These are phyloP conservation scores for Boletus subcaerulescens DNA, from an alignment of 768 basidiomycete genomes.

Conservation along the genomic window DNA sequence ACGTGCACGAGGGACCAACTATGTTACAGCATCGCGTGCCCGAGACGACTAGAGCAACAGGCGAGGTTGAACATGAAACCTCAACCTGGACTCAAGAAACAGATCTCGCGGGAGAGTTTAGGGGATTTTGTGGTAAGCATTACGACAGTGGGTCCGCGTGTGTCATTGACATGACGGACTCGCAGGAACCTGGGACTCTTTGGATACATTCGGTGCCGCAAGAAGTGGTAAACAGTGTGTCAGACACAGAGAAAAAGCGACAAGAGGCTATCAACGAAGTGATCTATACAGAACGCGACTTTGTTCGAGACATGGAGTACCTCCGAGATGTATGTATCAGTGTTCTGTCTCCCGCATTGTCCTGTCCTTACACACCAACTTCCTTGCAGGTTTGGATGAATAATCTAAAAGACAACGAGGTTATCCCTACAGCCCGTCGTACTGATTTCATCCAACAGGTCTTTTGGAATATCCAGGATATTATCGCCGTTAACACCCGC, in stretches of 20 bases:
- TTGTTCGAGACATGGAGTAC: conserved; percentile 97
- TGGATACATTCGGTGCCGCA: conserved; percentile 97
- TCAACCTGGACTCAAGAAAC: conserved; percentile 83
- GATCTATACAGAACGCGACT: conserved; percentile 90
- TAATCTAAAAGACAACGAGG: conserved; percentile 69
- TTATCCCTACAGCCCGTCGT: conserved; percentile 73
- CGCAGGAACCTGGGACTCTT: conserved; percentile 74
- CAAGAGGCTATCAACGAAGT: conserved; percentile 99
- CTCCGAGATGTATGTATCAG: conserved; percentile 75
- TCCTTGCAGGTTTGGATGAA: conserved; percentile 78
- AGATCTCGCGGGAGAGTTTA: conserved; percentile 77
- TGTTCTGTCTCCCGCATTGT: background rate
- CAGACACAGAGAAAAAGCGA: conserved; percentile 89
- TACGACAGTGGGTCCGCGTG: background rate
- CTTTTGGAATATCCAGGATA: conserved; percentile 97
- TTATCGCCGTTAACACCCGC: conserved; percentile 85
- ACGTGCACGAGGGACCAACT: conserved; percentile 91
- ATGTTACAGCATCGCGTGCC: conserved; percentile 98
- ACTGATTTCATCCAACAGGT: conserved; percentile 90
- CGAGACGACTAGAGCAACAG: conserved; percentile 90
- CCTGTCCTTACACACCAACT: background rate
- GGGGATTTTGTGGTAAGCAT: conserved; percentile 67
- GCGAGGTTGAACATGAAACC: conserved; percentile 92
- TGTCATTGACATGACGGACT: conserved; percentile 20
- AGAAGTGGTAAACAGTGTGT: conserved; percentile 90